Conservation (phyloP, 148 eudicot species). For the Cornus suecica region DNA sequence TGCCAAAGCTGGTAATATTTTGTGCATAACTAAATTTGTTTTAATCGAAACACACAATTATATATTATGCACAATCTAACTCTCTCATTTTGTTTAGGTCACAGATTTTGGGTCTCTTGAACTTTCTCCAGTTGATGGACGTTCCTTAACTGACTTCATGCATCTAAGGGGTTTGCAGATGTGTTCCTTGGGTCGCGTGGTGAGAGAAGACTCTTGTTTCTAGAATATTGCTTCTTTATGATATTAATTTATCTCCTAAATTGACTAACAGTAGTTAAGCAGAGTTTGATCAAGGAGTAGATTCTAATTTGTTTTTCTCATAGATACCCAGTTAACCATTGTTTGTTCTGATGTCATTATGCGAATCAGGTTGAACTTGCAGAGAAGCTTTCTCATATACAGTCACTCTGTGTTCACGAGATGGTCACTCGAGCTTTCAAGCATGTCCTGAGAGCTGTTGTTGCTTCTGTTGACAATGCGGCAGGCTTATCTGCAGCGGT, state of each 20-base stretch:
- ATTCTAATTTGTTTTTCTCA: neutral
- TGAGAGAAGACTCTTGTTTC: constrained; percentile 29
- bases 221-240: constrained; percentile 7
- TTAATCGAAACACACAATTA: neutral
- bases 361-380: constrained; percentile 76
- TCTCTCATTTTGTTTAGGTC: constrained; percentile 48
- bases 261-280: neutral
- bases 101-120: constrained; percentile 97
- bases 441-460: constrained; percentile 80
- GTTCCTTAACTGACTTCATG: constrained; percentile 98
- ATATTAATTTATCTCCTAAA: neutral
- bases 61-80: constrained; percentile 3
- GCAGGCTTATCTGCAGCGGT: constrained; percentile 64
- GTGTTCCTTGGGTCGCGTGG: constrained; percentile 93
- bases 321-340: neutral
- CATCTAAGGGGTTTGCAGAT: constrained; percentile 93
- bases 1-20: constrained; percentile 85
- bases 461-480: constrained; percentile 70
- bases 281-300: neutral
- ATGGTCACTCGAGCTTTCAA: constrained; percentile 98
- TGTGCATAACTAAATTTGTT: neutral
- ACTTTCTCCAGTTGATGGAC: constrained; percentile 99
- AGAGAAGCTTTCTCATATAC: constrained; percentile 95
- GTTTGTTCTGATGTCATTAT: constrained; percentile 7
- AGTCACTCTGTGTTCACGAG: constrained; percentile 96